These are phyloP conservation scores for Salvia miltiorrhiza DNA, from an alignment of 257 asterid species.

Conservation along the genomic window DNA sequence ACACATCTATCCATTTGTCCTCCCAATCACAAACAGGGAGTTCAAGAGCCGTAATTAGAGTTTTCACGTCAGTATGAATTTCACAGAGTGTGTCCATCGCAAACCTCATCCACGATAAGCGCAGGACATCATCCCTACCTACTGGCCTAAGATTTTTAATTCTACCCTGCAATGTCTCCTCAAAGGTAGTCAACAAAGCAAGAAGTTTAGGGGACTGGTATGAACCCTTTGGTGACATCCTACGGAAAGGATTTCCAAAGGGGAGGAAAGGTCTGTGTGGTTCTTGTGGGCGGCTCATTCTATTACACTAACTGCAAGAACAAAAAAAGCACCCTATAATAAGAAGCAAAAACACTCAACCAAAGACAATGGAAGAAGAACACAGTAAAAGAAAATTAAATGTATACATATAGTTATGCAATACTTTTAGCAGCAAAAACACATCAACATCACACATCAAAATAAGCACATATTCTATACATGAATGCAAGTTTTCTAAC, in stretches of 20 bases:
- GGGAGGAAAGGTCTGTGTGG: slow-evolving; percentile 58
- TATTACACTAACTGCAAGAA: slow-evolving; percentile 35
- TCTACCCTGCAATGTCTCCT: slow-evolving; percentile 55
- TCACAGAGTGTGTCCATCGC: slow-evolving; percentile 63
- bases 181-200: slow-evolving; percentile 57
- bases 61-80: slow-evolving; percentile 65
- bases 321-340: background rate
- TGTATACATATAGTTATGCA: background rate
- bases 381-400: background rate
- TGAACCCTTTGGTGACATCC: slow-evolving; percentile 59
- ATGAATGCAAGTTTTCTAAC: background rate
- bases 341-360: background rate
- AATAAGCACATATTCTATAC: background rate
- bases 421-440: background rate
- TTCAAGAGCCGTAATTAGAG: slow-evolving; percentile 64
- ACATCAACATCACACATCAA: background rate
- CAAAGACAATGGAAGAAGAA: background rate
- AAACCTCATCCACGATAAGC: slow-evolving; percentile 69
- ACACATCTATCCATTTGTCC: slow-evolving; percentile 80
- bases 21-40: slow-evolving; percentile 83
- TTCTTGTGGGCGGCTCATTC: slow-evolving; percentile 74
- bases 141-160: slow-evolving; percentile 60
- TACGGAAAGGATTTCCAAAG: slow-evolving; percentile 81
- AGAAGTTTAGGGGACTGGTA: slow-evolving; percentile 59
- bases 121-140: slow-evolving; percentile 51